Evolutionary conservation across 257 asterid species (phyloP), one percentile per base, ranked within the genome.

Genomic region (Asclepias syriaca): DNA sequence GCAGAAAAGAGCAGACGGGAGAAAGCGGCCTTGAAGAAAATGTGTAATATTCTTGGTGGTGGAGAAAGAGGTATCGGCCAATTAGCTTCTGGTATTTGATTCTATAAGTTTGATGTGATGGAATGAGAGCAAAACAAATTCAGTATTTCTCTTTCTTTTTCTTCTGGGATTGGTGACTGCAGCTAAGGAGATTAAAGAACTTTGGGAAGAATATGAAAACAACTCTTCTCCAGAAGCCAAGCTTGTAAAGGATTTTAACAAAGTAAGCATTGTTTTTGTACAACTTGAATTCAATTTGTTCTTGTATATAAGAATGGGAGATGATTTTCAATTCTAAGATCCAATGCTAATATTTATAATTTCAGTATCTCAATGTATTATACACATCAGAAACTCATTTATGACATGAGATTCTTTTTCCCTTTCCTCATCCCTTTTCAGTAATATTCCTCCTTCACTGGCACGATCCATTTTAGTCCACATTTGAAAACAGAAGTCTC

Each of bases 201-300:
- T 94, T 8, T 94, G 99, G 99, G 89, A 72, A 72, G 99, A 94
- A 88, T 94, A 94, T 66, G 98, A 93, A 84, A 88, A 85, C 79
- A 93, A 89, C 77, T 85, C 97, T 48, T 82, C 98, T 61, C 70
- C 89, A 69, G 98, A 93, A 79, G 97, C 98, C 85, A 93, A 87
- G 83, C 98, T 93, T 56, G 97, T 93, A 68, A 93, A 93, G 81
- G 98, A 93, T 85, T 93, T 93, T 49, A 96, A 93, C 82, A 91
- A 93, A 82, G 98, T 89, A 86, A 65, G 89, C 72, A 59, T 46
- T 27, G 57, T 53, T 54, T 37, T 51, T 69, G 14, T 49, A 2
- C 5, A 34, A 34, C 39, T 24, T 66, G 46, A 13, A 50, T 59
- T 16, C 12, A 7, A 34, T 2, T 64, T 5, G 63, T 15, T 40